phyloP scores from a whole-genome alignment of 208 protist genomes.

The Entamoeba moshkovskii region DNA sequence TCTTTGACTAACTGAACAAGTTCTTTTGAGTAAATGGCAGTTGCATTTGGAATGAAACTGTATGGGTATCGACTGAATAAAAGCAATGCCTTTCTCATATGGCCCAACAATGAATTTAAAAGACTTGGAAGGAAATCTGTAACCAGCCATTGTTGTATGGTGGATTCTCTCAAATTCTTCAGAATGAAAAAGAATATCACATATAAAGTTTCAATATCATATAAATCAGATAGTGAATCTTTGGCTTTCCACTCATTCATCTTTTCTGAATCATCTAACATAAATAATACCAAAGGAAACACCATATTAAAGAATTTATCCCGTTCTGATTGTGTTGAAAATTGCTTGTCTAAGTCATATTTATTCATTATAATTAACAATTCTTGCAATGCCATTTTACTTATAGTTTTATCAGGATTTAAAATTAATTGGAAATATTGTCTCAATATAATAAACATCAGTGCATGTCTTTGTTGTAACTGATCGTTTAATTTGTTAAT shows the following conservation, averaged over 20 bases:
- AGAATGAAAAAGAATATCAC: neutral
- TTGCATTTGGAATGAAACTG: neutral
- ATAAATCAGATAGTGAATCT: neutral
- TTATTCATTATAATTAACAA: neutral
- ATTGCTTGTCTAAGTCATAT: neutral
- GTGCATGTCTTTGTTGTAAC: neutral
- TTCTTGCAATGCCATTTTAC: neutral
- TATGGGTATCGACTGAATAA: neutral
- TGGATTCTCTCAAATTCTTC: neutral
- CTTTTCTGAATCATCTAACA: neutral
- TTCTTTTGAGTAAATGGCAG: neutral
- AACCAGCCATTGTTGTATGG: neutral
- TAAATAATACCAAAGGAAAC: neutral
- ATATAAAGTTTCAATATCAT: neutral
- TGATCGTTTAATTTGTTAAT: neutral
- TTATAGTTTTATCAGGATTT: neutral
- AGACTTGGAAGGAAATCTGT: neutral
- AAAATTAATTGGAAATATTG: neutral
- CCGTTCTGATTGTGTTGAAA: neutral
- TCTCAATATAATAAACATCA: neutral
- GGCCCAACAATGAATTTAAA: neutral
- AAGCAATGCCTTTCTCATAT: neutral
- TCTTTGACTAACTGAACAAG: neutral
- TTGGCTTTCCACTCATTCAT: neutral
- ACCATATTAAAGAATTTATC: neutral